Percentiles rank a stretch among this genome's conserved stretches.
Evolutionary conservation across 2,329 filamentous ascomycete species (phyloP).

Genomic region (Purpureocillium lavendulum): DNA sequence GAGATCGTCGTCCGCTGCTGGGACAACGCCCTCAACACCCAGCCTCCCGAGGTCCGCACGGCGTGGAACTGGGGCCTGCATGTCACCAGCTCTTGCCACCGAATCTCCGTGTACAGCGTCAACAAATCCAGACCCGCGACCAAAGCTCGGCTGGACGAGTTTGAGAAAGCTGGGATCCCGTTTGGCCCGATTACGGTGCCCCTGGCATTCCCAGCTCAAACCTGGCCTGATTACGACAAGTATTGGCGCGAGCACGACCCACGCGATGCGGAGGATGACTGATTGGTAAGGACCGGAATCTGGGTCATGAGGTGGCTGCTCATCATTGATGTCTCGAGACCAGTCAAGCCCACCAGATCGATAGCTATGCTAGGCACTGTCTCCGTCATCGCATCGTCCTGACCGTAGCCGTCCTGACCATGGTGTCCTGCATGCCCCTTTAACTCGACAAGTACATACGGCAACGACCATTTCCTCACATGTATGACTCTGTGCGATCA

Average conservation of each 20-base stretch:
- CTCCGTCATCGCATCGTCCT: too few species aligned
- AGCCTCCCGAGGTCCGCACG: conserved; percentile 44
- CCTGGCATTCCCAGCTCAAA: conserved; percentile 38
- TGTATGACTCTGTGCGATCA: too few species aligned
- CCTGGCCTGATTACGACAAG: conserved; percentile 37
- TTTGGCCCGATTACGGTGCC: conserved; percentile 48
- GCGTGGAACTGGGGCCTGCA: conserved; percentile 61
- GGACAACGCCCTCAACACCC: conserved; percentile 55
- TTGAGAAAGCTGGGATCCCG: conserved; percentile 37
- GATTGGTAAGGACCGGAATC: too few species aligned
- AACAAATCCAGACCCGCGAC: conserved; percentile 43
- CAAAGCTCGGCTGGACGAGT: conserved; percentile 36
- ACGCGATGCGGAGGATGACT: conserved; percentile 14
- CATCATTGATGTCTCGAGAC: too few species aligned
- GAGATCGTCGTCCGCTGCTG: conserved; percentile 51
- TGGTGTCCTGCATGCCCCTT: too few species aligned
- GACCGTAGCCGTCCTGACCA: too few species aligned
- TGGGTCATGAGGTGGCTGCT: too few species aligned
- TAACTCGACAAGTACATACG: too few species aligned
- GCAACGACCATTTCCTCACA: too few species aligned
- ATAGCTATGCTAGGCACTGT: too few species aligned
- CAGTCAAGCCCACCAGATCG: too few species aligned
- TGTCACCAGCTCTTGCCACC: conserved; percentile 54
- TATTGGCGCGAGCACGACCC: conserved; percentile 18
- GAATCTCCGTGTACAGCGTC: conserved; percentile 54